Evolutionary conservation across 2,329 filamentous ascomycete genomes (phyloP).

Genomic region (Emmonsia crescens): DNA sequence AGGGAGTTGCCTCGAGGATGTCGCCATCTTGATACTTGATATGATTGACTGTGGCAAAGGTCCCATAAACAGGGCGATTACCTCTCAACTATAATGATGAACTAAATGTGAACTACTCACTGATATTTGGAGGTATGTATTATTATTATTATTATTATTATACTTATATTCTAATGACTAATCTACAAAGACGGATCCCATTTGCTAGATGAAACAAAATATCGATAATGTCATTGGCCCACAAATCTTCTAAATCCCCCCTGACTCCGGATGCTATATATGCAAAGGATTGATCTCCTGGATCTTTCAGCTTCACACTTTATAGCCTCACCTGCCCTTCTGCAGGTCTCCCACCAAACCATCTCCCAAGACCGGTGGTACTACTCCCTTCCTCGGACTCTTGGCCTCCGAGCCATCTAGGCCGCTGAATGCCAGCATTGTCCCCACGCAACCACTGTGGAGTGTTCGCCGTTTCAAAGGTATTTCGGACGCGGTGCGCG

Average conservation of each 20-base stretch:
- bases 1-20: background rate
- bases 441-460: conserved; percentile 74
- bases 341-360: conserved; percentile 31
- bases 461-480: conserved; percentile 69
- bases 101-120: background rate
- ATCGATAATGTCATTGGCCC: background rate
- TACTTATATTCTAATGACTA: background rate
- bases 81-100: background rate
- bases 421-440: conserved; percentile 58
- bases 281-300: background rate
- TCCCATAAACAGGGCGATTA: background rate
- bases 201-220: background rate
- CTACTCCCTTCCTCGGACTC: conserved; percentile 10
- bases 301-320: background rate
- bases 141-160: too few relatives aligned
- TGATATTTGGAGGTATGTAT: background rate
- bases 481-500: conserved; percentile 79
- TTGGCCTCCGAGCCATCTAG: conserved; percentile 60
- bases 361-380: conserved; percentile 24
- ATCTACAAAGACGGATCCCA: background rate
- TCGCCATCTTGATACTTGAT: background rate
- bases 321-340: conserved; percentile 32
- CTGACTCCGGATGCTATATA: background rate
- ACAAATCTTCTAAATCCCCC: background rate
- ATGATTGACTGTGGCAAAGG: background rate